These are phyloP conservation scores for Baorangia bicolor DNA, from an alignment of 768 basidiomycete genomes.

Conservation along the genomic window DNA sequence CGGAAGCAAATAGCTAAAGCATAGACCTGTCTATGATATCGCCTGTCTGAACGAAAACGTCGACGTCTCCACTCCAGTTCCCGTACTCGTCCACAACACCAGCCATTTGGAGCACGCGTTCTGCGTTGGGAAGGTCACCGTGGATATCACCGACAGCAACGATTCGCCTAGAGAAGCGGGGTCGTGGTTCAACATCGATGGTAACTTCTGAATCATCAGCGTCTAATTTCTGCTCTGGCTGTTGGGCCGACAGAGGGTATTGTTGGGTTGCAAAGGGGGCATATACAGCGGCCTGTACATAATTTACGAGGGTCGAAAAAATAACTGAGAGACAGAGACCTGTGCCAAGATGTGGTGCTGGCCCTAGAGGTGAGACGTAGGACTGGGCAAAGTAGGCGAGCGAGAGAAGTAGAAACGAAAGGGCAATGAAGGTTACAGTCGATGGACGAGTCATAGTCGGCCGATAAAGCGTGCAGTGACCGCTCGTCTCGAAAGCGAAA, in stretches of 20 bases:
- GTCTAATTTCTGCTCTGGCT: slow-evolving; percentile 1
- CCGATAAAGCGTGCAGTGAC: neutral
- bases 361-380: slow-evolving; percentile 31
- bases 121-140: slow-evolving; percentile 81
- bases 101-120: slow-evolving; percentile 76
- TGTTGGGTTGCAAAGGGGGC: slow-evolving; percentile 23
- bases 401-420: slow-evolving; percentile 30
- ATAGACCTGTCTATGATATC: slow-evolving; percentile 90
- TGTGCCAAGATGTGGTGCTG: slow-evolving; percentile 31
- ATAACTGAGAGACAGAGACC: slow-evolving; percentile 21
- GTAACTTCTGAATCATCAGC: slow-evolving; percentile 8
- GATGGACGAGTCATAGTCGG: slow-evolving; percentile 25
- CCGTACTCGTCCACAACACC: slow-evolving; percentile 69
- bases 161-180: slow-evolving; percentile 48
- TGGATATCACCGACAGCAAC: slow-evolving; percentile 93
- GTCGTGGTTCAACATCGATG: slow-evolving; percentile 26
- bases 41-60: slow-evolving; percentile 92
- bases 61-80: slow-evolving; percentile 79
- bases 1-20: neutral
- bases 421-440: slow-evolving; percentile 17
- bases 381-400: slow-evolving; percentile 32
- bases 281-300: slow-evolving; percentile 23
- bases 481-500: slow-evolving; percentile 5
- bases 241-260: slow-evolving; percentile 7
- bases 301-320: slow-evolving; percentile 26